phyloP scores from a whole-genome alignment of 2,329 filamentous ascomycete genomes.

The Botrytis fragariae region DNA sequence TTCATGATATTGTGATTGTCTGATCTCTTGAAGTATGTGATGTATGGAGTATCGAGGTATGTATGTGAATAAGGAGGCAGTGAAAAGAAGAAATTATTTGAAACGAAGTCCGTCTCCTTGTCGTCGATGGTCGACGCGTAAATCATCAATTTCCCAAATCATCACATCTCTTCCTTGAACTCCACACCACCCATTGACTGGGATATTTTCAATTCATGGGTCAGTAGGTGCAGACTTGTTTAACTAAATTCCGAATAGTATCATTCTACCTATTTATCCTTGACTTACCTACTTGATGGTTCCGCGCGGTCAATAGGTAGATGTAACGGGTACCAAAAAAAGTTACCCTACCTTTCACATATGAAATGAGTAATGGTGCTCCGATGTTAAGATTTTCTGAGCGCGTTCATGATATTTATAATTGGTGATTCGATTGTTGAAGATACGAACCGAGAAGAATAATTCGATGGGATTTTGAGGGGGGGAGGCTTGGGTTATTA shows the following conservation, averaged over 20 bases:
- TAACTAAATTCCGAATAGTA: neutral
- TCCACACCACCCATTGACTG: neutral
- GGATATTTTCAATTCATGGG: neutral
- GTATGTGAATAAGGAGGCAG: no score
- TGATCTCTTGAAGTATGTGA: neutral
- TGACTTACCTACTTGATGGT: neutral
- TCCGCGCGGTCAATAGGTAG: neutral
- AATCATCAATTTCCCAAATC: neutral
- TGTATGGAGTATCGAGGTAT: neutral
- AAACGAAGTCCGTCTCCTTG: neutral
- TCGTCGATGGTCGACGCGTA: neutral
- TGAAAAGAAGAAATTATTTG: neutral
- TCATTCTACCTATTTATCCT: constrained; percentile 1
- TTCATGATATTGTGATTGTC: neutral
- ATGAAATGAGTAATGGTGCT: constrained; percentile 6
- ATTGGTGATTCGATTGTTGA: neutral
- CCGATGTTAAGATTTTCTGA: constrained; percentile 9
- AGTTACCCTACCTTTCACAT: neutral
- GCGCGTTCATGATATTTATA: neutral
- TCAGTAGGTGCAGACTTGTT: neutral
- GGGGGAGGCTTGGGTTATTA: neutral
- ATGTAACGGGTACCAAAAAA: neutral
- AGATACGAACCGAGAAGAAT: neutral
- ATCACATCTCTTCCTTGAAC: neutral
- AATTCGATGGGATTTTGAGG: neutral